These are phyloP conservation scores for Suillus subaureus DNA, from an alignment of 768 basidiomycete species.

Conservation along the genomic window DNA sequence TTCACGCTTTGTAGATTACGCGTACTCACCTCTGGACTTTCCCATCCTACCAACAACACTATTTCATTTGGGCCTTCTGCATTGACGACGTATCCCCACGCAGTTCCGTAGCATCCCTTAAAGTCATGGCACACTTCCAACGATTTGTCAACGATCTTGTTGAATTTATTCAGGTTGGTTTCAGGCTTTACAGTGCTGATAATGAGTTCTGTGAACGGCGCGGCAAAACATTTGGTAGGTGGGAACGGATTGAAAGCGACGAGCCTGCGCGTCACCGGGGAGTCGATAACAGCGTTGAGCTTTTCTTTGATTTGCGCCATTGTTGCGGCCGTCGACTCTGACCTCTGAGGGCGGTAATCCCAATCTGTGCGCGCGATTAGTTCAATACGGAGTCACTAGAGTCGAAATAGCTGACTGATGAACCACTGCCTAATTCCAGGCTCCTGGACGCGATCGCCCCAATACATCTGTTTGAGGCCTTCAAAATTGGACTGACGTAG, in stretches of 20 bases:
- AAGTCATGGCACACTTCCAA: background rate
- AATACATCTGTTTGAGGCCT: background rate
- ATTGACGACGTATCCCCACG: slow-evolving; percentile 10
- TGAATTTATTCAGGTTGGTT: background rate
- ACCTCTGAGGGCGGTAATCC: background rate
- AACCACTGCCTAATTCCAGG: slow-evolving; percentile 3
- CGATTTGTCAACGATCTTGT: slow-evolving; percentile 1
- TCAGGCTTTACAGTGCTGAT: slow-evolving; percentile 6
- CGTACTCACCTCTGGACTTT: slow-evolving; percentile 1
- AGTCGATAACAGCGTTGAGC: background rate
- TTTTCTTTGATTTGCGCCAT: background rate
- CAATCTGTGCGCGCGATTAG: background rate
- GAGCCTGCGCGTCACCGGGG: background rate
- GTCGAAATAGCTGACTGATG: background rate
- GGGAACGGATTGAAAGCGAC: slow-evolving; percentile 10
- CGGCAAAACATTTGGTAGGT: slow-evolving; percentile 5
- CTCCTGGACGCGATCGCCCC: slow-evolving; percentile 8
- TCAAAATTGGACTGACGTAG: background rate
- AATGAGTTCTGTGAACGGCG: slow-evolving; percentile 8
- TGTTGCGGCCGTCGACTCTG: background rate
- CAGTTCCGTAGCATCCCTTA: slow-evolving; percentile 1
- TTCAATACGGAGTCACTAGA: background rate
- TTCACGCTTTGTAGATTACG: background rate
- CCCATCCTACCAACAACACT: background rate
- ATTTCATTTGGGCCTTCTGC: slow-evolving; percentile 15